Evolutionary conservation across 176 grass and related monocot species (phyloP).

Genomic region (Miscanthus lutarioriparius): DNA sequence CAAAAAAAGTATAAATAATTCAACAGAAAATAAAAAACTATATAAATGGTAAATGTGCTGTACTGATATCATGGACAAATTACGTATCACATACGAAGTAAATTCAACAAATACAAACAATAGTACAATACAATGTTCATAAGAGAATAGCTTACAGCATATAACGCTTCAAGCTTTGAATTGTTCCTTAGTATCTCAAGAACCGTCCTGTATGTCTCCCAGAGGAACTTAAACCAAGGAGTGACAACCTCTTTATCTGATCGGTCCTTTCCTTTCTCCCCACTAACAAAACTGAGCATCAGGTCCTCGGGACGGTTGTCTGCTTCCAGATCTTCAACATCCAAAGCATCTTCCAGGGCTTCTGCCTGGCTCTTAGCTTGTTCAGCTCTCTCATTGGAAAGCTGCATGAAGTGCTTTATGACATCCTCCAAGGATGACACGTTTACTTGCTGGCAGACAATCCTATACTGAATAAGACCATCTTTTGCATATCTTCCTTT

Average conservation of each 20-base stretch:
- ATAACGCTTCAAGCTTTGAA: conserved; percentile 90
- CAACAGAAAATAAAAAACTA: background rate
- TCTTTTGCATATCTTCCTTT: conserved; percentile 97
- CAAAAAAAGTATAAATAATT: background rate
- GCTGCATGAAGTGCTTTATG: conserved; percentile 96
- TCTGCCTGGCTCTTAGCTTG: conserved; percentile 75
- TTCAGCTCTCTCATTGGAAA: conserved; percentile 82
- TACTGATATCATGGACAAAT: background rate
- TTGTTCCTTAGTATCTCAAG: conserved; percentile 94
- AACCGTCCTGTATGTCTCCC: conserved; percentile 96
- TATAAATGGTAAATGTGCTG: background rate
- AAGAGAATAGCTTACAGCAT: conserved; percentile 68
- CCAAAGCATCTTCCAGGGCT: conserved; percentile 86
- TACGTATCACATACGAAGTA: background rate
- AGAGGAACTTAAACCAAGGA: conserved; percentile 98
- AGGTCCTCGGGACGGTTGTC: conserved; percentile 96
- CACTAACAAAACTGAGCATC: conserved; percentile 96
- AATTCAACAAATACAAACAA: background rate
- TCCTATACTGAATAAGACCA: conserved; percentile 94
- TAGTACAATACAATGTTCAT: too few relatives aligned
- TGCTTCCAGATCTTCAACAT: conserved; percentile 95
- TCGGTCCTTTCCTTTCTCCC: conserved; percentile 92
- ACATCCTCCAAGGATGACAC: conserved; percentile 92
- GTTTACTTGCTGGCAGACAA: conserved; percentile 96
- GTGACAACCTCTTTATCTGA: conserved; percentile 92